Conservation (phyloP, 1,284 basidiomycete genomes). For the Prillingera fragicola region DNA sequence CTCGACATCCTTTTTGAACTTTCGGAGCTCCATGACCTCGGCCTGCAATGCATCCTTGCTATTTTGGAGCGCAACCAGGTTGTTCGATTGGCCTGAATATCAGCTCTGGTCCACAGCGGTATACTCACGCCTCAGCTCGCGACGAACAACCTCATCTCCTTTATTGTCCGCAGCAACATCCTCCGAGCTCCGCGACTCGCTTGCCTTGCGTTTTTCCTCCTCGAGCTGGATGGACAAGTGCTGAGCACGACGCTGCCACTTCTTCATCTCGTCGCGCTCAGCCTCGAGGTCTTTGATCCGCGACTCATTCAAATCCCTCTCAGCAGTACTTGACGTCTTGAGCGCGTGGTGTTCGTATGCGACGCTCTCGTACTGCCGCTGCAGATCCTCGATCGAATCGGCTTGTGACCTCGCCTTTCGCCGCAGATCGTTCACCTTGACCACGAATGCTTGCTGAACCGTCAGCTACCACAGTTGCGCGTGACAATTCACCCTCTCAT, state of each 20-base stretch:
- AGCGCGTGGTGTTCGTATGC: slow-evolving; percentile 14
- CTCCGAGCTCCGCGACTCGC: slow-evolving; percentile 16
- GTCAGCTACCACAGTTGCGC: background rate
- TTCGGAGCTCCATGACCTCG: slow-evolving; percentile 37
- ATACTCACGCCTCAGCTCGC: slow-evolving; percentile 39
- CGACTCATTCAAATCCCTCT: slow-evolving; percentile 22
- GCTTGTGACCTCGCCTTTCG: slow-evolving; percentile 4
- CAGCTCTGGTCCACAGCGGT: background rate
- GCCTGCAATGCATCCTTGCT: slow-evolving; percentile 31
- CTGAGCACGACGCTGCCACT: slow-evolving; percentile 35
- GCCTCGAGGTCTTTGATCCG: slow-evolving; percentile 30
- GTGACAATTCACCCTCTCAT: slow-evolving; percentile 29
- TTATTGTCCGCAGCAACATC: slow-evolving; percentile 21
- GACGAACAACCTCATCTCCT: slow-evolving; percentile 27
- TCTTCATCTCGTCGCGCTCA: slow-evolving; percentile 25
- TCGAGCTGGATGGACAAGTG: slow-evolving; percentile 41
- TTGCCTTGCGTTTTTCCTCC: slow-evolving; percentile 29
- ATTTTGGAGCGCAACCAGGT: slow-evolving; percentile 29
- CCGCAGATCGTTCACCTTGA: slow-evolving; percentile 6
- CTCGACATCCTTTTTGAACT: slow-evolving; percentile 40
- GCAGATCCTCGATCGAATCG: slow-evolving; percentile 14
- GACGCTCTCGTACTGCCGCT: slow-evolving; percentile 21
- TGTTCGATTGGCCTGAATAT: slow-evolving; percentile 33
- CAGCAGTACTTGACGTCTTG: slow-evolving; percentile 11
- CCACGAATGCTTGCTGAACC: slow-evolving; percentile 4